Conservation (phyloP, 345 rosid species). For the Eucalyptus pumila region DNA sequence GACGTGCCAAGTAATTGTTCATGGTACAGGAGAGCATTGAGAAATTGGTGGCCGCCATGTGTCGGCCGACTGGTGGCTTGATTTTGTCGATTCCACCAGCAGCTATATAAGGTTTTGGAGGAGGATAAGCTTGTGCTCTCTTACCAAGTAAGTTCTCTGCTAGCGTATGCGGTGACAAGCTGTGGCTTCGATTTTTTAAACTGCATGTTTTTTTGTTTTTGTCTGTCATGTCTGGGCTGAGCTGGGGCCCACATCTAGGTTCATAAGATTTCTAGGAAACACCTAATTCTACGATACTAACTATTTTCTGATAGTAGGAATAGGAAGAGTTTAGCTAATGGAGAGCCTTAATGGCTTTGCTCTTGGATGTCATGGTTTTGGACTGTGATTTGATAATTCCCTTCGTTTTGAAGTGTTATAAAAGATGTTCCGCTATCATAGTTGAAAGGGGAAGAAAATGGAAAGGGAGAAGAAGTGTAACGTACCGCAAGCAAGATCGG, state of each 20-base stretch:
- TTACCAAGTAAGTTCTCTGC: not conserved
- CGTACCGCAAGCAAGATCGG: slow-evolving; percentile 77
- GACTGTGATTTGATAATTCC: not conserved
- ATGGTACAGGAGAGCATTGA: not conserved
- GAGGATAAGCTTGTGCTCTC: slow-evolving; percentile 17
- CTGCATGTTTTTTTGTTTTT: not conserved
- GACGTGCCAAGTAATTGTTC: not conserved
- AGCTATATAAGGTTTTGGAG: not conserved
- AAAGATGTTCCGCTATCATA: not conserved
- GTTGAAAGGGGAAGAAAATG: not conserved
- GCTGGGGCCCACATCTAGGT: not conserved
- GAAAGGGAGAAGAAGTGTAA: slow-evolving; percentile 3
- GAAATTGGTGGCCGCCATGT: not conserved
- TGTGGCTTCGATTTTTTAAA: not conserved
- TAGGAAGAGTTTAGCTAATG: not conserved
- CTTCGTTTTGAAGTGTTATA: not conserved
- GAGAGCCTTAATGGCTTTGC: not conserved
- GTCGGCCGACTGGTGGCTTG: slow-evolving; percentile 2
- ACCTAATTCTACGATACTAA: not conserved
- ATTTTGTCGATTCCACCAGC: not conserved
- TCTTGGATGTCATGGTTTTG: not conserved
- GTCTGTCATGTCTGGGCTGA: not conserved
- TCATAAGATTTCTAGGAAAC: not conserved
- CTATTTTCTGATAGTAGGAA: not conserved
- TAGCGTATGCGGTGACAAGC: not conserved